Evolutionary conservation across 805 yeast species (phyloP), one percentile per base, ranked within the genome.

Genomic region (Schizosaccharomyces pombe): DNA sequence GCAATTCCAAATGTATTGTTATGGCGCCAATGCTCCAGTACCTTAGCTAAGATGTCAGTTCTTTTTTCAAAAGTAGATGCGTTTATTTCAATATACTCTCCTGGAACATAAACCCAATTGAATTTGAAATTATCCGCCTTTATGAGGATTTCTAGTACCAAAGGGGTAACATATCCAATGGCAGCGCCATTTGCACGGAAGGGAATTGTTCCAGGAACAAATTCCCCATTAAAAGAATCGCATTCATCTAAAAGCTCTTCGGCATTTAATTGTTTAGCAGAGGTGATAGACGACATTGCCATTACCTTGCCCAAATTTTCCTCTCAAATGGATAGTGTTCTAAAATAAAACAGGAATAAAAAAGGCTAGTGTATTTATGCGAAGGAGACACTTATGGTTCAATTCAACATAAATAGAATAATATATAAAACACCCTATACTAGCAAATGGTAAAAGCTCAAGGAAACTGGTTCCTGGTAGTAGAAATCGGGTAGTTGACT

Each of bases 1-100:
- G 67, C 60, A 12, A 59, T 63, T 2, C 55, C 55, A 52, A 67
- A 67, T 3, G 49, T 55, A 5, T 56, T 53, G 1, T 37, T n/a
- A 0, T 37, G 52, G 1, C 63, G 57, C 64, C 67, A 62, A 3
- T 56, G 33, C 8, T 56, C 53, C 24, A 61, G 49, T 9, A 32
- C 30, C 5, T 32, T 24, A 19, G n/a, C 39, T 11, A 49, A 12
- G 8, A 32, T 30, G 5, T 19, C 31, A 16, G 53, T 29, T 30
- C 53, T 28, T 26, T 49, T 29, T 12, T 49, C 53, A 30, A 49
- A 49, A 5, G n/a, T 29, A 9, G 34, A 19, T 4, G 34, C 39
- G 39, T 49, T 49, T 16, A 32, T 11, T 16, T 26, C 16, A 16
- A 49, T 5, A 12, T 24, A 26, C 30, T 30, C 32, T 16, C n/a